Conservation (phyloP, 1,139 yeast species). For the Eremothecium cymbalariae region DNA sequence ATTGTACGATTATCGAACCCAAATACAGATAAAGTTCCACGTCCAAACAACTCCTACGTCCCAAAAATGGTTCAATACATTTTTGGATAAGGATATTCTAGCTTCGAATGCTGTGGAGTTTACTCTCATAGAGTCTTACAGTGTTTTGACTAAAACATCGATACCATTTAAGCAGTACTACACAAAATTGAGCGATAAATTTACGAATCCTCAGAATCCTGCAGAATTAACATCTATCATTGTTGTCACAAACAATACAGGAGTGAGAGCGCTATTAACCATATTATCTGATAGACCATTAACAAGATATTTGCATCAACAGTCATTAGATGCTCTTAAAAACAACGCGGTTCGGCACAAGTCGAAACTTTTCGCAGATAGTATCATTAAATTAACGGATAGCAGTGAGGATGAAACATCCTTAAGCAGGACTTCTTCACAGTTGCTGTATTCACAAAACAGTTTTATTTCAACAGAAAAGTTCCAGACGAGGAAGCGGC, state of each 20-base stretch:
- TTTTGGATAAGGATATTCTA: constrained; percentile 19
- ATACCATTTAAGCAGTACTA: constrained; percentile 32
- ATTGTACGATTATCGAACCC: constrained; percentile 9
- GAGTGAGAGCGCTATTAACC: constrained; percentile 31
- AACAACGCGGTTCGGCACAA: constrained; percentile 14
- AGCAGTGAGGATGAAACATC: constrained; percentile 21
- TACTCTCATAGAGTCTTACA: constrained; percentile 13
- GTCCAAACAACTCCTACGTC: constrained; percentile 27
- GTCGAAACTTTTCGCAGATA: constrained; percentile 2
- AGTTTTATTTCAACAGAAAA: constrained; percentile 29
- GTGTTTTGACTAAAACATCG: constrained; percentile 12
- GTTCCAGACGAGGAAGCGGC: constrained; percentile 27
- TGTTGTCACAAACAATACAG: constrained; percentile 29
- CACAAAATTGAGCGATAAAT: constrained; percentile 23
- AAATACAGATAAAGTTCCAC: constrained; percentile 17
- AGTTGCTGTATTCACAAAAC: constrained; percentile 27
- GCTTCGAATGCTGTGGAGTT: constrained; percentile 17
- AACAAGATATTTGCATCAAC: constrained; percentile 25
- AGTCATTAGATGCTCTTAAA: constrained; percentile 25
- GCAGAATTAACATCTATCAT: constrained; percentile 22
- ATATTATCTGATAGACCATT: constrained; percentile 30
- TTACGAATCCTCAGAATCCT: constrained; percentile 11
- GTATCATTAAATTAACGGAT: constrained; percentile 14
- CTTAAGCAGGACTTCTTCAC: constrained; percentile 27
- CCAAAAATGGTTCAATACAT: constrained; percentile 30